Evolutionary conservation across 805 yeast genomes (phyloP).

Genomic region (Barnettozyma botsteinii): DNA sequence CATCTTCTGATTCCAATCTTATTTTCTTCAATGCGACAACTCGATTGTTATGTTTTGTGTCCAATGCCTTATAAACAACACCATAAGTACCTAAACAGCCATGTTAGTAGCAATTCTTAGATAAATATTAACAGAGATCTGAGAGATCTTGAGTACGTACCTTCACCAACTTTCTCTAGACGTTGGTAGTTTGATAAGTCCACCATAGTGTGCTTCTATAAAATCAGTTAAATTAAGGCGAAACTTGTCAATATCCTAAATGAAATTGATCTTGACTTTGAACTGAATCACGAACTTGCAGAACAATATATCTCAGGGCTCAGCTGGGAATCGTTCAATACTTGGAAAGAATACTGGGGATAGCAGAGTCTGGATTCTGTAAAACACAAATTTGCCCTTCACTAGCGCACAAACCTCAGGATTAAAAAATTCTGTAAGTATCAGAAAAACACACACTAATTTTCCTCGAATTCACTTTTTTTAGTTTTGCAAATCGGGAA

Average conservation of each 20-base stretch:
- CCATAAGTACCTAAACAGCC: constrained; percentile 74
- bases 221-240: too few species aligned
- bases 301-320: too few species aligned
- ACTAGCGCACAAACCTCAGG: too few species aligned
- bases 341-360: too few species aligned
- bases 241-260: too few species aligned
- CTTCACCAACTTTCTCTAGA: constrained; percentile 95
- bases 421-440: too few species aligned
- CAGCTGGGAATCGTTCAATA: too few species aligned
- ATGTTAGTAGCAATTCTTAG: constrained; percentile 1
- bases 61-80: constrained; percentile 94
- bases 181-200: constrained; percentile 90
- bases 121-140: not conserved
- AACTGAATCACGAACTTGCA: too few species aligned
- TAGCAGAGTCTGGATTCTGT: too few species aligned
- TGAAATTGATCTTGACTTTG: not conserved
- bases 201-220: constrained; percentile 16
- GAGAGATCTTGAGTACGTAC: constrained; percentile 32
- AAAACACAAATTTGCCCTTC: too few species aligned
- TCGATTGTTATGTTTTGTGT: constrained; percentile 83
- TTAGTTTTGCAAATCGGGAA: not conserved
- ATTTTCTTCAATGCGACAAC: constrained; percentile 94
- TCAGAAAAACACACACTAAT: not conserved
- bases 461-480: not conserved
- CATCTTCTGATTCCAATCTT: constrained; percentile 92